Evolutionary conservation across 805 yeast species (phyloP).

Genomic region (Maudiozyma bulderi): DNA sequence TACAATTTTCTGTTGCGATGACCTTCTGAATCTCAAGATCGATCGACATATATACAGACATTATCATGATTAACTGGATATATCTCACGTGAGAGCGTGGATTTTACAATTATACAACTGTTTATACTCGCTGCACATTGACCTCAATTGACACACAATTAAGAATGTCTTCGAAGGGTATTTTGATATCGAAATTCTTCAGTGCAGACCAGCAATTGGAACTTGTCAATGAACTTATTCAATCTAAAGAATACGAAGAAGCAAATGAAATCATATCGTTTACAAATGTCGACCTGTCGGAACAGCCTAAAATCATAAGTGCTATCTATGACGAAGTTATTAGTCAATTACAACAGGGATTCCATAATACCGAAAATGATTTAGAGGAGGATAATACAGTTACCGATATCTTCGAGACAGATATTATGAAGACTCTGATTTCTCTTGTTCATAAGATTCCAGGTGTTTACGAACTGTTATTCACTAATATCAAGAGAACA

Average conservation of each 20-base stretch:
- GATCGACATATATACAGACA: no score
- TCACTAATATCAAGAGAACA: conserved; percentile 6
- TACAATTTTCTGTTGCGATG: no score
- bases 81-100: no score
- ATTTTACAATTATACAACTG: neutral
- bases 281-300: conserved; percentile 5
- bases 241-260: conserved; percentile 2
- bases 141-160: neutral
- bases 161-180: neutral
- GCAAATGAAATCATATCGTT: conserved; percentile 9
- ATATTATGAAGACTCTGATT: conserved; percentile 3
- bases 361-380: neutral
- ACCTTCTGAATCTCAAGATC: no score
- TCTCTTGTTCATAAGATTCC: conserved; percentile 7
- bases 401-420: conserved; percentile 2
- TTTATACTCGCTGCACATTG: neutral
- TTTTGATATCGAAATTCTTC: conserved; percentile 1
- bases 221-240: conserved; percentile 4
- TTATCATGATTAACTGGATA: no score
- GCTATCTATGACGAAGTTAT: conserved; percentile 3
- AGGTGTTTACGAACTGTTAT: conserved; percentile 5
- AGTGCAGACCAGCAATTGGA: conserved; percentile 4
- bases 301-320: neutral
- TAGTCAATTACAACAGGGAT: neutral
- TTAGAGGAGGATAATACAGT: neutral